Conservation (phyloP, 768 basidiomycete species). For the Daedalea quercina region DNA sequence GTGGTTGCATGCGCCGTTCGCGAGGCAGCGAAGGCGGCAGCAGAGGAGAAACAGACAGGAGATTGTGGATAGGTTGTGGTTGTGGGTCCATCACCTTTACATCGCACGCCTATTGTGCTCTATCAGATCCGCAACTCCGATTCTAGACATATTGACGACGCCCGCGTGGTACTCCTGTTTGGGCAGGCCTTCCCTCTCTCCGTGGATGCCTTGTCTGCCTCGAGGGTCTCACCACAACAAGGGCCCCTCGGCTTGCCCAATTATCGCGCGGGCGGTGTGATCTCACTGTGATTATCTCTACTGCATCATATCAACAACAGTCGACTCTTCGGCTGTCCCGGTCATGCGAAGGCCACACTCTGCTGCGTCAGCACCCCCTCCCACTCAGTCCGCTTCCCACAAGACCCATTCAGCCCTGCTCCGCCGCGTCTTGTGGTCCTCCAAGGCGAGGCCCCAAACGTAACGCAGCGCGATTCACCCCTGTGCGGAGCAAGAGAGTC, state of each 20-base stretch:
- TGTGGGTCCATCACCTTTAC: slow-evolving; percentile 16
- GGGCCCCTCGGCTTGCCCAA: not conserved
- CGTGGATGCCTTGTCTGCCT: not conserved
- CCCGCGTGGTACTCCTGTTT: not conserved
- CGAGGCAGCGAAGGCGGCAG: slow-evolving; percentile 11
- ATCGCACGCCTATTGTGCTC: slow-evolving; percentile 17
- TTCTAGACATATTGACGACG: slow-evolving; percentile 4
- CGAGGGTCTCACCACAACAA: not conserved
- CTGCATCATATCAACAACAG: not conserved
- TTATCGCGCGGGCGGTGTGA: not conserved
- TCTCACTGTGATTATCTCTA: not conserved
- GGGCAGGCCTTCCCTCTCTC: not conserved
- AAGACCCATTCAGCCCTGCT: not conserved
- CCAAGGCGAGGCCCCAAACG: not conserved
- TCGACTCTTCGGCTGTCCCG: not conserved
- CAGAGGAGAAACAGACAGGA: slow-evolving; percentile 16
- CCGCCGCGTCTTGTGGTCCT: not conserved
- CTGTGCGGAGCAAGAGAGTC: not conserved
- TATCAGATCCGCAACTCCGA: slow-evolving; percentile 19
- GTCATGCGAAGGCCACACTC: not conserved
- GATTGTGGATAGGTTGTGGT: slow-evolving; percentile 19
- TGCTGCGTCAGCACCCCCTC: not conserved
- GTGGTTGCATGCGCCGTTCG: slow-evolving; percentile 4
- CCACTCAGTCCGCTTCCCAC: not conserved
- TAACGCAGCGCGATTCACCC: not conserved